phyloP scores from a whole-genome alignment of 352 stramenopile genomes.

The Pythium sukuiense region DNA sequence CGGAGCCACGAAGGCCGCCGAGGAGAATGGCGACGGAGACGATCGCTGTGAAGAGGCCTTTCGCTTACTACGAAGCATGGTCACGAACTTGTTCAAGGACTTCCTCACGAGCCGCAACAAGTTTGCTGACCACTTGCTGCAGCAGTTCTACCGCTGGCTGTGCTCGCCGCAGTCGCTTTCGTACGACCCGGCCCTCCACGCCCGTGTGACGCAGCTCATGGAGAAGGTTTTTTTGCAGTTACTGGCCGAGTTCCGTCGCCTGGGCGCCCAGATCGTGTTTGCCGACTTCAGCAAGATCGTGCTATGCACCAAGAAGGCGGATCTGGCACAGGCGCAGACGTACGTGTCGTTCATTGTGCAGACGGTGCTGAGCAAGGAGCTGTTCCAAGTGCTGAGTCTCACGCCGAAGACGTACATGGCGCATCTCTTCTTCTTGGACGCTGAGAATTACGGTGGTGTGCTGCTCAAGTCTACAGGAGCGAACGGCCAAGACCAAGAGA shows the following conservation, averaged over 20 bases:
- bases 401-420: conserved; percentile 85
- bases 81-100: conserved; percentile 94
- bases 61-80: conserved; percentile 88
- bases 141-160: conserved; percentile 96
- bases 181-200: conserved; percentile 94
- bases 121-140: conserved; percentile 95
- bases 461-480: conserved; percentile 48
- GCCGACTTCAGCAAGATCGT: conserved; percentile 79
- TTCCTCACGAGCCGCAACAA: conserved; percentile 87
- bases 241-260: conserved; percentile 91
- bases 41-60: conserved; percentile 93
- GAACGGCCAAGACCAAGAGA: conserved; percentile 31
- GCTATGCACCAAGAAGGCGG: conserved; percentile 62
- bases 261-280: conserved; percentile 95
- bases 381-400: conserved; percentile 83
- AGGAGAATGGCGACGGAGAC: conserved; percentile 18
- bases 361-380: conserved; percentile 84
- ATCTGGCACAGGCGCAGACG: conserved; percentile 87
- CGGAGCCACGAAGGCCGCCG: conserved; percentile 16
- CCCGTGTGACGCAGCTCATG: conserved; percentile 95
- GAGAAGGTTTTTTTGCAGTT: conserved; percentile 92
- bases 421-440: conserved; percentile 94
- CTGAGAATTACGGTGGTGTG: conserved; percentile 96
- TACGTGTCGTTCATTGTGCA: conserved; percentile 95
- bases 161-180: conserved; percentile 90